Base-by-base conservation (phyloP, 176 grass and related monocot species). In the Calamus simplicifolius region DNA sequence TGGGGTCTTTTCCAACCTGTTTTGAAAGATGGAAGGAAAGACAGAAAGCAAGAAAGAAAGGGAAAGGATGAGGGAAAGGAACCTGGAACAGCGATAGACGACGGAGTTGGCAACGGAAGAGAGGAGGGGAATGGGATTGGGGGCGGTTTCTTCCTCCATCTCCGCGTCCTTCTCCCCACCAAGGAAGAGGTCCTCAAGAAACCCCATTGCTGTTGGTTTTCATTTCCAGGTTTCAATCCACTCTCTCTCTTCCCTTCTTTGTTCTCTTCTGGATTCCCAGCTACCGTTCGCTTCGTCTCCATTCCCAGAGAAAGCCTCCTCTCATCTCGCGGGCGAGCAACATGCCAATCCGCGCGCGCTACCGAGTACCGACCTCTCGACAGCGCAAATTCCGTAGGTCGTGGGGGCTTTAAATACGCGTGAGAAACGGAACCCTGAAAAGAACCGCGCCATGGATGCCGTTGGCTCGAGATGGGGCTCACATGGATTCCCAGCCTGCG, bases 51-150 rank as follows among this genome's bases (percentile, higher is more conserved):
- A 23, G 21, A 23, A 23, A 23, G 21, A 23, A 23, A 23, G 21
- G 21, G 21, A 23, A 23, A 23, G 21, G 35, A 43, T 43, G 35
- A 23, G 35, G 19, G 1, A 27, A 18, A 17, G 67, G 48, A 18
- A 98, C 93, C 70, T 73, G 2, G 84, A 70, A 57, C 87, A 92
- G 21, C 84, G 84, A 67, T 48, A 59, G 61, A 98, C 57, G 56
- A 98, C 70, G 56, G 87, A 85, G 73, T 57, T 65, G 58, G 93
- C 84, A 8, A 83, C 63, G 66, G 81, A 28, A 2, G 93, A 92
- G 69, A 98, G 84, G 18, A 50, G 52, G 49, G 81, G 68, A 50
- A 98, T 77, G 51, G 72, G 63, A 38, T 56, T 26, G 19, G 27
- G 14, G 66, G 18, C 25, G 56, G 72, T 25, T 49, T 71, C 89